Evolutionary conservation across 2,329 filamentous ascomycete genomes (phyloP).

Genomic region (Elsinoe necatrix): DNA sequence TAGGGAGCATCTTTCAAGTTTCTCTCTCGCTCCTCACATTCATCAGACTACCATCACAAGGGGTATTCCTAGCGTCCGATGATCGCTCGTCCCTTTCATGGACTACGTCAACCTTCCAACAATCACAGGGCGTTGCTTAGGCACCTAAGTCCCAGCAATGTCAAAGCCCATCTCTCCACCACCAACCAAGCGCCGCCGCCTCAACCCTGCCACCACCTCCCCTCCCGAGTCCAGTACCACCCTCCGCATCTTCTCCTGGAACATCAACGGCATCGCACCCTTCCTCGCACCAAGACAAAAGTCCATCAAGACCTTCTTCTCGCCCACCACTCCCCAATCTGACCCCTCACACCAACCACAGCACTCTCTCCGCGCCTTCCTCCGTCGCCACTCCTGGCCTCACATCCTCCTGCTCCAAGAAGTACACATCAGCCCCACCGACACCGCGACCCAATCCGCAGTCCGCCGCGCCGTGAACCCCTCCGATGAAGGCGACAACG

Average conservation of each 20-base stretch:
- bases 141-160: background rate
- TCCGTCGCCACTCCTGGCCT: constrained; percentile 39
- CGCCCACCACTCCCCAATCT: constrained; percentile 14
- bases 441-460: constrained; percentile 33
- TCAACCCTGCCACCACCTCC: background rate
- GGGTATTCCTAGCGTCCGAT: too few relatives aligned
- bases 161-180: constrained; percentile 24
- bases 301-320: constrained; percentile 36
- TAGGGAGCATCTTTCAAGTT: too few relatives aligned
- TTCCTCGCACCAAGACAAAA: constrained; percentile 29
- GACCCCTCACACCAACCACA: background rate
- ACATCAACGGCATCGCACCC: constrained; percentile 41
- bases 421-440: constrained; percentile 39
- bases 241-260: constrained; percentile 40
- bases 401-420: constrained; percentile 42
- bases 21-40: too few relatives aligned
- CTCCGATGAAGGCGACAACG: background rate
- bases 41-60: too few relatives aligned
- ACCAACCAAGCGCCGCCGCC: constrained; percentile 24
- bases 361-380: constrained; percentile 34
- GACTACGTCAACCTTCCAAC: too few relatives aligned
- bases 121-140: too few relatives aligned
- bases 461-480: constrained; percentile 33
- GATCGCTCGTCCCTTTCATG: too few relatives aligned
- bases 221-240: background rate